Evolutionary conservation across 306 rosid species (phyloP).

Genomic region (Heteromeles arbutifolia): DNA sequence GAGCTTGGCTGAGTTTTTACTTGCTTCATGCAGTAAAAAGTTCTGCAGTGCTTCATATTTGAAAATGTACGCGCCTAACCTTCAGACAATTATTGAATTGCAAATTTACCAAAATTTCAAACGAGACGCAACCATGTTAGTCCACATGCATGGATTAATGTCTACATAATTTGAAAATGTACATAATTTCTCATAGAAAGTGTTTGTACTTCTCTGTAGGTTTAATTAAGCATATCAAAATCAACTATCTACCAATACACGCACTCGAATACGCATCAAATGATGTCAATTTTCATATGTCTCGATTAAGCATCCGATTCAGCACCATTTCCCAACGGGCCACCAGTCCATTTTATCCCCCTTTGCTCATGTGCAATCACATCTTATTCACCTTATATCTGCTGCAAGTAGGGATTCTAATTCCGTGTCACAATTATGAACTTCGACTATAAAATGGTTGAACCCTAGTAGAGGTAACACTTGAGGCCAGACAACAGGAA

Average conservation of each 20-base stretch:
- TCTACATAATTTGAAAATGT: neutral
- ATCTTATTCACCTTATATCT: neutral
- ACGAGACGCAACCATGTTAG: neutral
- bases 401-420: slow-evolving; percentile 10
- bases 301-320: slow-evolving; percentile 40
- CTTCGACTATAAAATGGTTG: slow-evolving; percentile 42
- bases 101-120: neutral
- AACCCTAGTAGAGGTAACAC: slow-evolving; percentile 8
- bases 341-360: slow-evolving; percentile 34
- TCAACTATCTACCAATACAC: neutral
- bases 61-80: no score
- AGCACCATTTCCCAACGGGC: slow-evolving; percentile 24
- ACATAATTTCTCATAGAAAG: neutral
- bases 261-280: slow-evolving; percentile 29
- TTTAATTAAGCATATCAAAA: neutral
- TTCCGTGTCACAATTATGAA: slow-evolving; percentile 15
- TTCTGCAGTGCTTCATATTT: neutral
- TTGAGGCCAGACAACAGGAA: slow-evolving; percentile 21
- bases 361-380: slow-evolving; percentile 22
- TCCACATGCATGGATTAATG: neutral
- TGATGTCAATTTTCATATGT: slow-evolving; percentile 30
- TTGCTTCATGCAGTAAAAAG: neutral
- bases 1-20: neutral
- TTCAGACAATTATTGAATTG: neutral
- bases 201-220: neutral